Conservation (phyloP, 2,329 filamentous ascomycete genomes). For the Alternaria rosae region DNA sequence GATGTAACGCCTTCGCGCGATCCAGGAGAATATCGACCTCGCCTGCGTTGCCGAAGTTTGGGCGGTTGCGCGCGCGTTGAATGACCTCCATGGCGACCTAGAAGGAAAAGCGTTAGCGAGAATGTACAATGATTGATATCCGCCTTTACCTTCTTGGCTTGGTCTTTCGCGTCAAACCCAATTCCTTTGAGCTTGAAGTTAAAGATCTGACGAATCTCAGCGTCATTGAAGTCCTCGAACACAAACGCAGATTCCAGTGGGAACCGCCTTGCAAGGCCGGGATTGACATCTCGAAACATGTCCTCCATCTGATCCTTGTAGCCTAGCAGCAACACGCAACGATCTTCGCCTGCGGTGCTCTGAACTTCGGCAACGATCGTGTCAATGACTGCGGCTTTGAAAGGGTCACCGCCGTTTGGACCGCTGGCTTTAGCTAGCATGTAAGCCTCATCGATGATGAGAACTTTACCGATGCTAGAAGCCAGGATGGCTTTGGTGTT, state of each 20-base stretch:
- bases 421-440: constrained; percentile 61
- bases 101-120: neutral
- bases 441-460: constrained; percentile 84
- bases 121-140: too few relatives aligned
- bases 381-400: constrained; percentile 72
- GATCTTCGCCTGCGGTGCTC: constrained; percentile 72
- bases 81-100: constrained; percentile 65
- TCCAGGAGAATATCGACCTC: constrained; percentile 76
- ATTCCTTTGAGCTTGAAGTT: constrained; percentile 67
- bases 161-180: constrained; percentile 60
- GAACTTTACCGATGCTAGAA: constrained; percentile 72
- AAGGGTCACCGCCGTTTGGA: constrained; percentile 54
- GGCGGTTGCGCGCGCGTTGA: constrained; percentile 65
- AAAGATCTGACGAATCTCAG: constrained; percentile 66
- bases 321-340: constrained; percentile 74
- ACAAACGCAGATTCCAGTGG: constrained; percentile 68
- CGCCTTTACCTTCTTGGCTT: constrained; percentile 52
- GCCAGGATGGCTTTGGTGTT: constrained; percentile 76
- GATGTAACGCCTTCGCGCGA: constrained; percentile 61
- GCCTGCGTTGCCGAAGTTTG: constrained; percentile 75
- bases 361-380: constrained; percentile 79
- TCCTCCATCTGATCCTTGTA: constrained; percentile 73
- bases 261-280: constrained; percentile 72
- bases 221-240: constrained; percentile 72
- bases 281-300: constrained; percentile 79